Percentiles rank a stretch among this genome's conserved stretches.
Evolutionary conservation across 2,329 filamentous ascomycete species (phyloP).

Genomic region (Cercospora brassicicola): DNA sequence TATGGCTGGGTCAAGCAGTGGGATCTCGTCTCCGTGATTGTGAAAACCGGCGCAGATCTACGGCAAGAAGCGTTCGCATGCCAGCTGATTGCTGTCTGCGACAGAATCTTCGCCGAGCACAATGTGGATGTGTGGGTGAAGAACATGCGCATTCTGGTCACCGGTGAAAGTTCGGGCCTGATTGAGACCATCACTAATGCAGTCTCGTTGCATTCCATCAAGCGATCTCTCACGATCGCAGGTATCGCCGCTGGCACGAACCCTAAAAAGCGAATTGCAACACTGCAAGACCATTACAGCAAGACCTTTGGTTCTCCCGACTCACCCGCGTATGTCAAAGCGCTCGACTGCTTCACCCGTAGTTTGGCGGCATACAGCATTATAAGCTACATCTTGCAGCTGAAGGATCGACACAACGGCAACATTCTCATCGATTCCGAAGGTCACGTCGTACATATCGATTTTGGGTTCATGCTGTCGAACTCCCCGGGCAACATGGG

Average conservation of each 20-base stretch:
- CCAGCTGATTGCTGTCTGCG: conserved; percentile 77
- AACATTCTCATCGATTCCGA: conserved; percentile 84
- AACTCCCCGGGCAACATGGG: conserved; percentile 82
- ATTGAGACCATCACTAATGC: conserved; percentile 88
- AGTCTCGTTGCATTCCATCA: conserved; percentile 81
- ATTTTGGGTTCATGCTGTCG: conserved; percentile 87
- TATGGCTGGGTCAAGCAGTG: conserved; percentile 90
- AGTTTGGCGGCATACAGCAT: conserved; percentile 84
- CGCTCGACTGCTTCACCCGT: conserved; percentile 75
- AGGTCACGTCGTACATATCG: conserved; percentile 83
- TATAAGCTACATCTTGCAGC: conserved; percentile 78
- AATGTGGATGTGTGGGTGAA: conserved; percentile 81
- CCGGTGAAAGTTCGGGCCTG: conserved; percentile 78
- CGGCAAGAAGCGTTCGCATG: conserved; percentile 85
- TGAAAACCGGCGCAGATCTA: conserved; percentile 76
- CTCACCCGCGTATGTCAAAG: conserved; percentile 67
- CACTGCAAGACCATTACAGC: conserved; percentile 76
- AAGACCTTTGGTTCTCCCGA: conserved; percentile 73
- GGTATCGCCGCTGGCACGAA: conserved; percentile 72
- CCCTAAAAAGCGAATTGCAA: conserved; percentile 74
- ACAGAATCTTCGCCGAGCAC: conserved; percentile 78
- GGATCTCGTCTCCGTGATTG: conserved; percentile 83
- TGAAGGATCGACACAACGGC: conserved; percentile 84
- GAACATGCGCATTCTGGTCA: conserved; percentile 82
- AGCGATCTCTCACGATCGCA: conserved; percentile 75